Base-by-base conservation (phyloP, 1,284 basidiomycete species). In the Bjerkandera adusta region DNA sequence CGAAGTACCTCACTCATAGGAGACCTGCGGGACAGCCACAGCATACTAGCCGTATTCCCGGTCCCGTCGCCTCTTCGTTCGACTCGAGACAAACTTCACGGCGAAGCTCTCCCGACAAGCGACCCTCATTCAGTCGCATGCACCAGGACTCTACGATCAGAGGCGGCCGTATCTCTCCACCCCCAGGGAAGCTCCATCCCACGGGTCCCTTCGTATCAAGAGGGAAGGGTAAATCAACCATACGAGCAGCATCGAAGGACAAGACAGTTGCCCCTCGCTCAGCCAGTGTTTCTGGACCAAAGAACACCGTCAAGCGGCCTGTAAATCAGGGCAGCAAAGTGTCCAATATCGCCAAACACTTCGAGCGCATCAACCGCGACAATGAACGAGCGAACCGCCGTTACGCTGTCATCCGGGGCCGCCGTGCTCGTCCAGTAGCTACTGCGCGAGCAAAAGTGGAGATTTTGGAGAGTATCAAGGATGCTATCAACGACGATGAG, bases 351-450 rank as follows among this genome's bases (percentile, higher is more conserved):
- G 75, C 87, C 1, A 83, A 83, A 56, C 85, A 90, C 47, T 92
- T 83, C 59, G 89, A 92, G 61, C 77, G 84, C 11, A 73, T 90
- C 15, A 75, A 68, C 47, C 77, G 77, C 43, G 86, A 90, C 43
- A 77, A 66, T 6, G 88, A 90, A 56, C 79, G 80, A 16, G 72
- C 79, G 3, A 86, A 74, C 56, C 76, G 78, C 37, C 78, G 84
- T 21, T 89, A 89, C 59, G 77, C 81, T 33, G 82, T 91, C 44
- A 88, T 94, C 57, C 80, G 92, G n/a, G 87, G 89, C 12, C 87
- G 85, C 53, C 82, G 91, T 35, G 92, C 93, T n/a, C 83, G 96
- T 30, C 96, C 97, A 2, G 92, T 99, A 6, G 89, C 89, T 5
- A 86, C 87, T 26, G 89, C 94, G 3, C 82, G 87, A 45, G 93